A percentile compares a stretch with the other conserved stretches of the same genome.
phyloP scores from a whole-genome alignment of 164 flowering plant genomes.

The Platanus orientalis region DNA sequence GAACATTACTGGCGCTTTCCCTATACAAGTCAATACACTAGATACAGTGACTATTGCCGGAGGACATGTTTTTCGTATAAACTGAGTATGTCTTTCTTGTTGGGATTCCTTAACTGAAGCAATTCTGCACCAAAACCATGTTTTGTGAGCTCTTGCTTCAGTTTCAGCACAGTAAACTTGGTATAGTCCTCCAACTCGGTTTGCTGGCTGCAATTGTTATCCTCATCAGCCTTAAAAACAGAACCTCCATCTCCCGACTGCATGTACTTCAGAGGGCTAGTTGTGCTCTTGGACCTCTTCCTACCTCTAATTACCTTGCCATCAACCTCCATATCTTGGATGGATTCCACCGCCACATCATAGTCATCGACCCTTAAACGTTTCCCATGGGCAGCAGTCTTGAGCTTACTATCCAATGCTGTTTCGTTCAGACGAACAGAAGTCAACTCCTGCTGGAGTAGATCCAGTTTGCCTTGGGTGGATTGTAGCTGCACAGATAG shows the following conservation, averaged over 20 bases:
- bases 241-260: conserved; percentile 83
- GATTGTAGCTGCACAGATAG: conserved; percentile 77
- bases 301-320: conserved; percentile 30
- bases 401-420: conserved; percentile 74
- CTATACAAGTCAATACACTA: conserved; percentile 20
- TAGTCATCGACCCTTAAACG: conserved; percentile 46
- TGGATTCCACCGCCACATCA: conserved; percentile 38
- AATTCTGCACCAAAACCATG: conserved; percentile 82
- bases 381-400: conserved; percentile 73
- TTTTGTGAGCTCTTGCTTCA: conserved; percentile 84
- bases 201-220: conserved; percentile 42
- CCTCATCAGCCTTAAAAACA: conserved; percentile 47
- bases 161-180: conserved; percentile 68
- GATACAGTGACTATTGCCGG: conserved; percentile 23
- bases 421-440: conserved; percentile 65
- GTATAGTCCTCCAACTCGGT: conserved; percentile 61
- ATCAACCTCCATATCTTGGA: conserved; percentile 56
- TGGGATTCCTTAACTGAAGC: conserved; percentile 68
- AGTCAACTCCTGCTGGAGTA: conserved; percentile 75
- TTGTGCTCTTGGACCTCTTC: conserved; percentile 68
- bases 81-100: conserved; percentile 71
- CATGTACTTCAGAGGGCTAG: conserved; percentile 47
- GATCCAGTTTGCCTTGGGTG: conserved; percentile 80
- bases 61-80: conserved; percentile 73
- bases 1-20: conserved; percentile 22